Evolutionary conservation across 352 stramenopile genomes (phyloP), one percentile per base, ranked within the genome.

Genomic region (Phytophthora quininea): DNA sequence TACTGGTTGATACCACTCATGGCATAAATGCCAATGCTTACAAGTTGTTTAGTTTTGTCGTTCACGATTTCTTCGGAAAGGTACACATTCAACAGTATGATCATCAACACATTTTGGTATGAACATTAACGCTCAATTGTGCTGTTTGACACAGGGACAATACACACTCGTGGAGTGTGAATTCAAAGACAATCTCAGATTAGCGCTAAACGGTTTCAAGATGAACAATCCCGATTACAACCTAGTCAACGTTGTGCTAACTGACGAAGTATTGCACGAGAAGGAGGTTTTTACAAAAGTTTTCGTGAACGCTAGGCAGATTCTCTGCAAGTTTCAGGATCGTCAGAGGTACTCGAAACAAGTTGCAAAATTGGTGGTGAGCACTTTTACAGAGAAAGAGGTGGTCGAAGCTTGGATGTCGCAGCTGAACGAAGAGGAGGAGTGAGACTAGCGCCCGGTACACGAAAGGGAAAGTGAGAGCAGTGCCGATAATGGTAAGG

Each of bases 1-100:
- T 64, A 2, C 33, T 70, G 10, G 62, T 65, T 5, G 63, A 66
- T 19, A 57, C 56, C 2, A 62, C 63, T 2, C 56, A 71, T 31
- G 38, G 2, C 0, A 71, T 45, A 0, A 66, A 66, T 7, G 52
- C n/a, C 3, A 71, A 71, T 29, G 19, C 40, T 6, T 69, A 63
- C 40, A 69, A 64, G 9, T 37, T 47, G 0, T 64, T 62, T 12
- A 54, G 54, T 15, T 68, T 68, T 33, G 51, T 46, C 0, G 60
- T 61, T 1, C 38, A 61, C 31, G 54, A 52, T 12, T 48, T 0
- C 35, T 40, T 32, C 43, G 8, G 35, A 40, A 40, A 40, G 35
- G 35, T 40, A 40, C 10, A 40, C 10, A 24, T 24, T 24, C 19
- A 24, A 24, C 19, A 24, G 19, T 24, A 24, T 24, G 19, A 24